Conservation (phyloP, 2,329 filamentous ascomycete genomes). For the Fusarium haematococcum region DNA sequence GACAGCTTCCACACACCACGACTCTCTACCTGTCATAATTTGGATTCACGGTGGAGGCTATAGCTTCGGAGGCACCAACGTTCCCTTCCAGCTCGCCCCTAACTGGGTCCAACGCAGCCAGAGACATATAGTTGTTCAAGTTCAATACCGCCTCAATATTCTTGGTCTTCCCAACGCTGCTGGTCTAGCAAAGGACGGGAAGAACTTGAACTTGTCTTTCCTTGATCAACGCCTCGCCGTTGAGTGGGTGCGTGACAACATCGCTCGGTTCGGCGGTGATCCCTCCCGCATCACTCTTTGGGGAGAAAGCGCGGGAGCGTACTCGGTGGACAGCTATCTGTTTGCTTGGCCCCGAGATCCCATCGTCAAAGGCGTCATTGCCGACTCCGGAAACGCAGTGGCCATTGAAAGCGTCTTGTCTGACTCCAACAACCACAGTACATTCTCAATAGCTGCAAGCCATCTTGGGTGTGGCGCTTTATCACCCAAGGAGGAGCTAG, state of each 20-base stretch:
- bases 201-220: conserved; percentile 28
- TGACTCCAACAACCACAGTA: conserved; percentile 15
- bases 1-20: not conserved
- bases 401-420: conserved; percentile 15
- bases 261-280: conserved; percentile 33
- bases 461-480: conserved; percentile 10
- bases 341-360: conserved; percentile 30
- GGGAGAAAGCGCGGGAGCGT: conserved; percentile 34
- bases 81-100: conserved; percentile 25
- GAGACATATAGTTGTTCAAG: conserved; percentile 31
- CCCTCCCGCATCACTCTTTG: conserved; percentile 32
- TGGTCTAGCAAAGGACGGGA: not conserved
- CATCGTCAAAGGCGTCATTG: conserved; percentile 31
- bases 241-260: conserved; percentile 35
- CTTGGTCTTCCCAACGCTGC: conserved; percentile 25
- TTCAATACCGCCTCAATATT: conserved; percentile 33
- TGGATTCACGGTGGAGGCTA: conserved; percentile 29
- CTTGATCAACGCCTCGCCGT: conserved; percentile 37
- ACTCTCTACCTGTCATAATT: conserved; percentile 15
- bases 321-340: conserved; percentile 27
- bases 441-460: conserved; percentile 16
- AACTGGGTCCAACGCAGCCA: conserved; percentile 34
- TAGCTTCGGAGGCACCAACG: conserved; percentile 21
- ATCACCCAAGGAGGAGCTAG: not conserved
- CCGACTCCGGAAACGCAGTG: conserved; percentile 31